Base-by-base conservation (phyloP, 169 alveolate genomes). In the Theileria equi region DNA sequence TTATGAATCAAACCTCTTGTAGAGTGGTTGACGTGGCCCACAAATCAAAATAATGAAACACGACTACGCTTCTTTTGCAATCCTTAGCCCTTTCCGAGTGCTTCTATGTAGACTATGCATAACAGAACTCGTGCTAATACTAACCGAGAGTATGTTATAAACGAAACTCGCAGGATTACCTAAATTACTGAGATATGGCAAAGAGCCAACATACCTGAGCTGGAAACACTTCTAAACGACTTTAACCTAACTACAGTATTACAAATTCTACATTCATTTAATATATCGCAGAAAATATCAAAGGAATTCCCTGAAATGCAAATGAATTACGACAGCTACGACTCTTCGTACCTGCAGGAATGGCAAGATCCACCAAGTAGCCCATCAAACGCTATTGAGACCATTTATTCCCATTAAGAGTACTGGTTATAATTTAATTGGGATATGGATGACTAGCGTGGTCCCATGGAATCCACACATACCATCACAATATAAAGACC, bases 291-390 rank as follows among this genome's bases (percentile, higher is more conserved):
- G 47, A 60, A 44, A 23, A 10, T n/a, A 43, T 25, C 70, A 16
- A 13, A 8, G 21, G 70, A 19, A 48, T 60, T 34, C 16, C 70
- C 70, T 60, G 38, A 54, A 44, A 54, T 13, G 1, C 19, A 54
- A 1, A 60, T 19, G 13, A 25, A 17, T n/a, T 31, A 60, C n/a
- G 38, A 21, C 17, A 10, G 26, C 13, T 43, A 28, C 17, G 40
- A 60, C 25, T 44, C 32, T 26, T 44, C 25, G 23, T 60, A 60
- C 70, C 70, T 13, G 13, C 44, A 16, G 70, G 70, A 10, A 60
- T 29, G 17, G 32, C 58, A 23, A 60, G 25, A 16, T 60, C 58
- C 47, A 45, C 28, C n/a, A 60, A 48, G 34, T 35, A 32, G 13
- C 70, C 70, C 70, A 60, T 60, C 29, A 38, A 60, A 60, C 17